These are phyloP conservation scores for Graphiopsis chlorocephala DNA, from an alignment of 2,329 filamentous ascomycete genomes.

Conservation along the genomic window DNA sequence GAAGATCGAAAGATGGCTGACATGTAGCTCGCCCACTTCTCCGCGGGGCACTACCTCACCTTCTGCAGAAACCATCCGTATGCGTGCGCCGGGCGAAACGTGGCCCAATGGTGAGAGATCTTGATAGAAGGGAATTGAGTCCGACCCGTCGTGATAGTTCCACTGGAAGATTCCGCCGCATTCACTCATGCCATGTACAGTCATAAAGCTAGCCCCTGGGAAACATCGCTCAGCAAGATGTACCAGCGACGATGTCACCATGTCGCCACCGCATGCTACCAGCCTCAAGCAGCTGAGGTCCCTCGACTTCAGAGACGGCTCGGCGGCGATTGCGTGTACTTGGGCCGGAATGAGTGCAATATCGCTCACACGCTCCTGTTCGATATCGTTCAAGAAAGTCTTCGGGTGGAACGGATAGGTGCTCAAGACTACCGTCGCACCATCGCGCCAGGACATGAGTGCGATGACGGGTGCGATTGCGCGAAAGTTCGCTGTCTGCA, in stretches of 20 bases:
- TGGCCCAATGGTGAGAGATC: background rate
- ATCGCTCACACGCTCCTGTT: slow-evolving; percentile 17
- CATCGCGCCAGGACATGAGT: slow-evolving; percentile 17
- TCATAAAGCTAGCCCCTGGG: slow-evolving; percentile 15
- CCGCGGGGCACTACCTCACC: slow-evolving; percentile 1
- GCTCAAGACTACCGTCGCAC: slow-evolving; percentile 20
- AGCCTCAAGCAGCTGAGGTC: background rate
- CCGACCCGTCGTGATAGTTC: background rate
- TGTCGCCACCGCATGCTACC: background rate
- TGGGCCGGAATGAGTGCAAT: slow-evolving; percentile 20
- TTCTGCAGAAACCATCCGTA: background rate
- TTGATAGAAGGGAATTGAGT: background rate
- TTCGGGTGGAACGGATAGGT: slow-evolving; percentile 14
- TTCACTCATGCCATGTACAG: slow-evolving; percentile 23
- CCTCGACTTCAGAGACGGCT: slow-evolving; percentile 12
- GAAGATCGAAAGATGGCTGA: slow-evolving; percentile 16
- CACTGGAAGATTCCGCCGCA: slow-evolving; percentile 22
- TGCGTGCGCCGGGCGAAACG: background rate
- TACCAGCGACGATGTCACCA: slow-evolving; percentile 7
- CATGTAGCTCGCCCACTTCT: slow-evolving; percentile 23
- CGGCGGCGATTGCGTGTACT: slow-evolving; percentile 16
- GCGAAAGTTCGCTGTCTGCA: slow-evolving; percentile 21
- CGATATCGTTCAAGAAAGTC: slow-evolving; percentile 17
- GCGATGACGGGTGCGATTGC: slow-evolving; percentile 19
- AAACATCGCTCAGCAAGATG: slow-evolving; percentile 16